Percentiles rank a stretch among this genome's conserved stretches.
Evolutionary conservation across 2,329 filamentous ascomycete species (phyloP).

Genomic region (Pyricularia pennisetigena): DNA sequence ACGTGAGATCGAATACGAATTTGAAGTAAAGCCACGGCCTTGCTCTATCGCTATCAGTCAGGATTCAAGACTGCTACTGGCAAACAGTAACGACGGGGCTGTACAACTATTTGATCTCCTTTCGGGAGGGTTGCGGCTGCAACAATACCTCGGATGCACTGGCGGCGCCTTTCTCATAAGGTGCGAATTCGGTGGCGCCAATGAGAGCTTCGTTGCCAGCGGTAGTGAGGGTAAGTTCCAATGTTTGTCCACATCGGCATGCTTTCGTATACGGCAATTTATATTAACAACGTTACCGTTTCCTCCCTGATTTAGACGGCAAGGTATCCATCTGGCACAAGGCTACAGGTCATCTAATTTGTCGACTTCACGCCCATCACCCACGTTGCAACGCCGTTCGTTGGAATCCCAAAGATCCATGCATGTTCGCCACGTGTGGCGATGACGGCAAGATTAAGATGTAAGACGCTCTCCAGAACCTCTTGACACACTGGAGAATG

Average conservation of each 20-base stretch:
- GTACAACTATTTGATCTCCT: conserved; percentile 72
- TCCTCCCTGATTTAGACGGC: conserved; percentile 32
- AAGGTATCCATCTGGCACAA: conserved; percentile 87
- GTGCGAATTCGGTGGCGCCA: conserved; percentile 76
- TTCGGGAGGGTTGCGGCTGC: conserved; percentile 54
- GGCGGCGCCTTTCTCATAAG: conserved; percentile 74
- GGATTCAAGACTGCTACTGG: conserved; percentile 71
- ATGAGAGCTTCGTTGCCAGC: conserved; percentile 83
- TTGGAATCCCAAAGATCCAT: conserved; percentile 78
- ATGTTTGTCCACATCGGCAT: not conserved
- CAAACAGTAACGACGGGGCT: conserved; percentile 71
- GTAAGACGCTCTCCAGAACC: conserved; percentile 40
- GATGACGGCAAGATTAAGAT: conserved; percentile 82
- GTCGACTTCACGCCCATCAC: conserved; percentile 64
- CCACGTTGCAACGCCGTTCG: conserved; percentile 76
- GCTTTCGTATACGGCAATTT: not conserved
- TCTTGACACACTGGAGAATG: not conserved
- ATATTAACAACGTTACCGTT: not conserved
- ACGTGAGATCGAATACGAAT: conserved; percentile 64
- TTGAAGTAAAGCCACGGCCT: conserved; percentile 57
- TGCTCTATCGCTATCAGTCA: conserved; percentile 74
- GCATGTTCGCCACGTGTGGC: conserved; percentile 82
- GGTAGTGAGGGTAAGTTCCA: conserved; percentile 69
- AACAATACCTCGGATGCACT: conserved; percentile 65
- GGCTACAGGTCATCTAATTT: conserved; percentile 65